These are phyloP conservation scores for Apiosordaria backusii DNA, from an alignment of 495 filamentous ascomycete genomes.

Conservation along the genomic window DNA sequence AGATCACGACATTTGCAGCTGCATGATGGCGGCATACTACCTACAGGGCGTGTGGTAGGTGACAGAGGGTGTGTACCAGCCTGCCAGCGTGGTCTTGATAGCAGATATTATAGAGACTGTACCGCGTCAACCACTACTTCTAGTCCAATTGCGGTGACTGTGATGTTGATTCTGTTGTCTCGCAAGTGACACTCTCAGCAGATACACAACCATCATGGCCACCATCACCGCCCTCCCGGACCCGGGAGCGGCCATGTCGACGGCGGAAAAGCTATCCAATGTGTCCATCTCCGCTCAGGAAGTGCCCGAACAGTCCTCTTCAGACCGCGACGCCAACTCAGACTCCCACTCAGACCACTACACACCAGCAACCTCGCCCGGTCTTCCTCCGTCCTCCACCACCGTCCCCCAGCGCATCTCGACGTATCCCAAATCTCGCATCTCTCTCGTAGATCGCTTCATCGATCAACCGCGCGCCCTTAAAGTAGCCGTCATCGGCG, in stretches of 20 bases:
- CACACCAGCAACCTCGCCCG: background rate
- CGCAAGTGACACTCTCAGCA: background rate
- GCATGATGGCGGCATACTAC: background rate
- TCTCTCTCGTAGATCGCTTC: constrained; percentile 44
- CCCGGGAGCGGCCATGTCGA: background rate
- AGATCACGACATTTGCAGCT: background rate
- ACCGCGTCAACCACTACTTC: background rate
- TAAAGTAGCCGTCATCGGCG: constrained; percentile 61
- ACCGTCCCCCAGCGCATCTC: constrained; percentile 9
- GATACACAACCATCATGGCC: background rate
- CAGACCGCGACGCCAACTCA: background rate
- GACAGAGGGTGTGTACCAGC: background rate
- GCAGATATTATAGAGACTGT: background rate
- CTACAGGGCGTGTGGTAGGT: background rate
- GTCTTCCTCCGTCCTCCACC: background rate
- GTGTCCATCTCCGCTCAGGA: constrained; percentile 5
- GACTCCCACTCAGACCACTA: background rate
- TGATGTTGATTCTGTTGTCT: background rate
- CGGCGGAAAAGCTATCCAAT: background rate
- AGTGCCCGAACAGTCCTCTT: background rate
- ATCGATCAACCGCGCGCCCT: constrained; percentile 56
- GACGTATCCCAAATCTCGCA: constrained; percentile 25
- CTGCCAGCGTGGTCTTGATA: background rate
- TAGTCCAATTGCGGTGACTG: background rate
- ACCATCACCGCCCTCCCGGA: background rate